These are phyloP conservation scores for Pelargonium exstipulatum DNA, from an alignment of 441 rosid species.

Conservation along the genomic window DNA sequence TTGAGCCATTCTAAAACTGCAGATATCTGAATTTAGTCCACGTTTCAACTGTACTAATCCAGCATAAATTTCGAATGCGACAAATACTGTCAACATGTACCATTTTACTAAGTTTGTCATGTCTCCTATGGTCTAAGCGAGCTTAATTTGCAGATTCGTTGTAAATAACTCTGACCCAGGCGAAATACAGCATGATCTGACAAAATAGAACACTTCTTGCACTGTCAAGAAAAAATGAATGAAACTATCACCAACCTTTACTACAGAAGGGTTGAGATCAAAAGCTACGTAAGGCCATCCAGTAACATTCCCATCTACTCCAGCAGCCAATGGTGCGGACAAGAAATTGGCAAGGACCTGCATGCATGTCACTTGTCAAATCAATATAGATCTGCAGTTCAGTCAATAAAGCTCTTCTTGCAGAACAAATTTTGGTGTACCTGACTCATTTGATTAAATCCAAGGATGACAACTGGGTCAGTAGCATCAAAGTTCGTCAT, in stretches of 20 bases:
- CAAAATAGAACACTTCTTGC: not conserved
- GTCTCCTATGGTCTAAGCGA: not conserved
- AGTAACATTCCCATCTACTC: constrained; percentile 44
- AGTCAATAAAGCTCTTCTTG: constrained; percentile 1
- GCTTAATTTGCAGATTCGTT: not conserved
- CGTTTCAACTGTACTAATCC: too few relatives aligned
- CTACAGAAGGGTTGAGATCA: constrained; percentile 85
- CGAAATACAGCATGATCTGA: not conserved
- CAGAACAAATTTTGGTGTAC: constrained; percentile 28
- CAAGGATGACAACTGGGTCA: constrained; percentile 85
- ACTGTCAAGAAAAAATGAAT: constrained; percentile 2
- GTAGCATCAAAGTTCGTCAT: constrained; percentile 54
- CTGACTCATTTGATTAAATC: constrained; percentile 98
- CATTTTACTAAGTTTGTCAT: too few relatives aligned
- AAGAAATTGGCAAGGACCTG: constrained; percentile 94
- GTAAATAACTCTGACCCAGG: not conserved
- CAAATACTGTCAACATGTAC: too few relatives aligned
- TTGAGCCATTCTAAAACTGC: too few relatives aligned
- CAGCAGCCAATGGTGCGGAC: constrained; percentile 72
- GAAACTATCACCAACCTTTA: constrained; percentile 46
- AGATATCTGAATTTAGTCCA: too few relatives aligned
- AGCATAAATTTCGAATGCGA: too few relatives aligned
- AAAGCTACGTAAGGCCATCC: constrained; percentile 88
- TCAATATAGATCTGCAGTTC: constrained; percentile 9
- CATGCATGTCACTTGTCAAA: not conserved